Percentiles rank a stretch among this genome's conserved stretches.
phyloP scores from a whole-genome alignment of 2,329 filamentous ascomycete genomes.

The Beauveria sp. region DNA sequence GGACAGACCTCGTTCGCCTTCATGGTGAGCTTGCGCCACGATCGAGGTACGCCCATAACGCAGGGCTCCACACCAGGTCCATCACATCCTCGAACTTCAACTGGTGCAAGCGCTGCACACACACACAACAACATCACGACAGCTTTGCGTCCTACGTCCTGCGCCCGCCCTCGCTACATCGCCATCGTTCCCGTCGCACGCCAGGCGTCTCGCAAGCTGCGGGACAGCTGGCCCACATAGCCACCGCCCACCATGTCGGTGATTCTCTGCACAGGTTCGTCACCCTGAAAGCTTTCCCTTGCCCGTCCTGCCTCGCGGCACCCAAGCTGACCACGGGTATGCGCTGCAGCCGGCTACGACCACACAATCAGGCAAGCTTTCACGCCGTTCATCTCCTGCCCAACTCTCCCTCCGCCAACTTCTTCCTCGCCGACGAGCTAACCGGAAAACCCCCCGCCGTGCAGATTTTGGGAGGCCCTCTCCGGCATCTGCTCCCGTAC shows the following conservation, averaged over 20 bases:
- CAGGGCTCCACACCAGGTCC: neutral
- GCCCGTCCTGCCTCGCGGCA: neutral
- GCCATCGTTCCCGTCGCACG: neutral
- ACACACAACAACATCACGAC: neutral
- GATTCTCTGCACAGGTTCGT: conserved; percentile 53
- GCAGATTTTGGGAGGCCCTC: conserved; percentile 94
- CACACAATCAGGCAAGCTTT: conserved; percentile 46
- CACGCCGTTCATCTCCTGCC: neutral
- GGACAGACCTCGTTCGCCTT: neutral
- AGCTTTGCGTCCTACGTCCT: neutral
- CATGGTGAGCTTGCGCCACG: neutral
- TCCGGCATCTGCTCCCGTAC: conserved; percentile 97
- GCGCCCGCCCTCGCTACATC: neutral
- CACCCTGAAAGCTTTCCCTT: conserved; percentile 17
- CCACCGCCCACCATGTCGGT: conserved; percentile 43
- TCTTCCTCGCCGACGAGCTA: neutral
- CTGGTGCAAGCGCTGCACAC: neutral
- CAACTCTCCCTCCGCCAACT: neutral
- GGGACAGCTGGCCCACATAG: neutral
- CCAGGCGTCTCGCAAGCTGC: neutral
- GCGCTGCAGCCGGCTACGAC: conserved; percentile 48
- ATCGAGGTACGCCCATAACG: neutral
- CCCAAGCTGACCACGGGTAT: neutral
- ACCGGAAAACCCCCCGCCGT: neutral
- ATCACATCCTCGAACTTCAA: neutral